phyloP scores from a whole-genome alignment of 2,329 filamentous ascomycete genomes.

The Pseudocercospora fuligena region DNA sequence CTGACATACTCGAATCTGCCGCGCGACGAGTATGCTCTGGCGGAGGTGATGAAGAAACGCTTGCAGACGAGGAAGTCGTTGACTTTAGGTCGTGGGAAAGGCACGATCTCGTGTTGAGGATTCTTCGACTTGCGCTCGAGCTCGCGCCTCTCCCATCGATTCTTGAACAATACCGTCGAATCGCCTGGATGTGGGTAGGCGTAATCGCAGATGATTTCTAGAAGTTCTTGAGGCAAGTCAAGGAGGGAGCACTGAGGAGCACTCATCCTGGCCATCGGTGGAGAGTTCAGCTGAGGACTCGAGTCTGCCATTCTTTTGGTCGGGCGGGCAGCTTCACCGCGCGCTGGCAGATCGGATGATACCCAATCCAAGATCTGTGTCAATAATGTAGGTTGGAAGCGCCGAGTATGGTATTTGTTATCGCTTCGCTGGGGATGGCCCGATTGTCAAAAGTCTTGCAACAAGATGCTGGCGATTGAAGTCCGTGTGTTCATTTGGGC shows the following conservation, averaged over 20 bases:
- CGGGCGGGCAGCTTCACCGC: background rate
- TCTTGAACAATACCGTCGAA: background rate
- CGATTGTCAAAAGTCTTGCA: too few species aligned
- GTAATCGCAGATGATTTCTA: background rate
- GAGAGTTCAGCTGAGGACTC: background rate
- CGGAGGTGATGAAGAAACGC: slow-evolving; percentile 5
- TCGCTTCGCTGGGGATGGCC: too few species aligned
- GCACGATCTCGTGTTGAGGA: background rate
- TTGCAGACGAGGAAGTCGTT: slow-evolving; percentile 15
- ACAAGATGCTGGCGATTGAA: too few species aligned
- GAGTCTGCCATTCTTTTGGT: background rate
- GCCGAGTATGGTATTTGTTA: too few species aligned
- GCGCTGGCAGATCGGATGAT: too few species aligned
- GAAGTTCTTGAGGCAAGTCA: background rate
- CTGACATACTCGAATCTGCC: slow-evolving; percentile 7
- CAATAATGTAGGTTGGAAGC: too few species aligned
- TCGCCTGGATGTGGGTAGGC: background rate
- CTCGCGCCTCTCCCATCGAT: background rate
- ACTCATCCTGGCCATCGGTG: background rate
- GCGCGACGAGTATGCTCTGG: background rate
- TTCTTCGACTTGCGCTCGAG: background rate
- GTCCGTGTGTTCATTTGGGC: too few species aligned
- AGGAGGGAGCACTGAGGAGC: background rate
- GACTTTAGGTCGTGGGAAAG: slow-evolving; percentile 10
- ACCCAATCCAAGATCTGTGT: too few species aligned